phyloP scores from a whole-genome alignment of 2,329 filamentous ascomycete species.

The Periglandula ipomoeae region DNA sequence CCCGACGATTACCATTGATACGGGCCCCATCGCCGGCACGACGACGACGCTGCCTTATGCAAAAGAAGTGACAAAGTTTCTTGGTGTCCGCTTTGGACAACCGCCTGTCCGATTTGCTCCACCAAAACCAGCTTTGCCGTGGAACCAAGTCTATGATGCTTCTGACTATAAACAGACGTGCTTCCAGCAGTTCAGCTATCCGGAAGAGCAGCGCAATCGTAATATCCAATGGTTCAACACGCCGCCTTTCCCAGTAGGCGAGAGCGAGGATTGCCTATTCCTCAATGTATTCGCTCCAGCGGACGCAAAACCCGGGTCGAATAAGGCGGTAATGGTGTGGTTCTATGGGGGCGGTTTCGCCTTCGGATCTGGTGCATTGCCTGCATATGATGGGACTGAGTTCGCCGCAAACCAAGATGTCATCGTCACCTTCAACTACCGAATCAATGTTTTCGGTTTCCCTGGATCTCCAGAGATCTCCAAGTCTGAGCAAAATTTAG shows the following conservation, averaged over 20 bases:
- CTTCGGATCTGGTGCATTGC: conserved; percentile 8
- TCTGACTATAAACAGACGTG: conserved; percentile 16
- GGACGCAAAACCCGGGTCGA: not conserved
- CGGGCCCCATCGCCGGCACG: not conserved
- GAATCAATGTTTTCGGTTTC: conserved; percentile 26
- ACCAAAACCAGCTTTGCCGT: conserved; percentile 11
- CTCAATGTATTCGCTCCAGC: conserved; percentile 10
- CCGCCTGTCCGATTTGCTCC: conserved; percentile 17
- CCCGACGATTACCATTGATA: not conserved
- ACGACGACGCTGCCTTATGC: too few relatives aligned
- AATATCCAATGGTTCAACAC: conserved; percentile 15
- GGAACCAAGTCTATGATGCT: conserved; percentile 16
- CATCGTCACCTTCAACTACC: conserved; percentile 26
- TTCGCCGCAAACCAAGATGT: conserved; percentile 10
- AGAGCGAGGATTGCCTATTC: conserved; percentile 13
- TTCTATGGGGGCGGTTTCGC: conserved; percentile 16
- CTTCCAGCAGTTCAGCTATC: conserved; percentile 16
- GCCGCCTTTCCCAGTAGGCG: conserved; percentile 16
- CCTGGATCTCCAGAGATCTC: not conserved
- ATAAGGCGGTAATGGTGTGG: conserved; percentile 18
- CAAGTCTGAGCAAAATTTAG: too few relatives aligned
- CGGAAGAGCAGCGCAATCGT: conserved; percentile 9
- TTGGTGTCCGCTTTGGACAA: conserved; percentile 22
- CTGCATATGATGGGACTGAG: conserved; percentile 8
- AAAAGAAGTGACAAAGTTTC: too few relatives aligned